Base-by-base conservation (phyloP, 192 early-diverging fungal species). In the Entomortierella lignicola region DNA sequence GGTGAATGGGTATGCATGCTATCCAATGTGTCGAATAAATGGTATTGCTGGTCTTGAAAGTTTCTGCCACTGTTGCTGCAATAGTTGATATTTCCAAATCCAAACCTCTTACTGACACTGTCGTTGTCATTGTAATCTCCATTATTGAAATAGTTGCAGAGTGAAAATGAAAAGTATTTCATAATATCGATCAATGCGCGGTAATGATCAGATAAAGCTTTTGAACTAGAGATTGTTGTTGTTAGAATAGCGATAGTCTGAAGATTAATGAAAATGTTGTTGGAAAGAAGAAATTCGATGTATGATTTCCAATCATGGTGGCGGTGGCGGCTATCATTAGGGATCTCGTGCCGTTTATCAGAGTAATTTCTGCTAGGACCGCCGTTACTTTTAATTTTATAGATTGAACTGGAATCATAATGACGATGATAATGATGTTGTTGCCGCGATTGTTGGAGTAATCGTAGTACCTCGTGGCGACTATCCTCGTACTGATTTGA, bases 401-500 rank as follows among this genome's bases (percentile, higher is more conserved):
- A n/a, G 56, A 29, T 12, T 39, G 32, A 32, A 57, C 20, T 32
- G 55, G 32, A 57, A 34, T 57, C 34, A 29, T 3, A 55, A 10
- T 37, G 34, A n/a, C 34, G 54, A 30, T 55, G 54, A 11, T 50
- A 8, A 55, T 27, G 10, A 30, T 1, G 0, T 27, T 55, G 54
- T 25, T 27, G 4, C 29, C 26, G 29, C 54, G n/a, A 8, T 55
- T 15, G 26, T 27, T 8, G 54, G 6, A 30, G 42, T 62, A 29
- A 17, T 55, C 43, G 27, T 23, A 27, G 15, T 64, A 48, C 11
- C 25, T 7, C 21, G n/a, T 66, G 52, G 53, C 44, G 53, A n/a
- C n/a, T n/a, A n/a, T n/a, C n/a, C 43, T 68, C 55, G 66, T 59
- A 55, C 66, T 42, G 47, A 51, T 68, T 13, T 26, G 66, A 68